Conservation (phyloP, 495 filamentous ascomycete species). For the Penicillium paxilli region DNA sequence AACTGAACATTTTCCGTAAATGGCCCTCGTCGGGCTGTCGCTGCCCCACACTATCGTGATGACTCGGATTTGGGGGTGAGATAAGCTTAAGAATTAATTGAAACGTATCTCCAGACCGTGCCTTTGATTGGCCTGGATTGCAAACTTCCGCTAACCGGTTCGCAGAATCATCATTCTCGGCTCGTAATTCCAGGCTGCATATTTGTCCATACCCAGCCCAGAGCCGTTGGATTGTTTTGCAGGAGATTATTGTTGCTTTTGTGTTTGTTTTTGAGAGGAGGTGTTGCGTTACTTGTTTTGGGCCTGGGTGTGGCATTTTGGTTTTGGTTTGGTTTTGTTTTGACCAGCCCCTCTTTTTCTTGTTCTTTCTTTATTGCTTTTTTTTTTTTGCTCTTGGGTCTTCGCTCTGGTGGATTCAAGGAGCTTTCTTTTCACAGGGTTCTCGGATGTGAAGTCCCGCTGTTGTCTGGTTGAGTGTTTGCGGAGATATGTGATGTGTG, state of each 20-base stretch:
- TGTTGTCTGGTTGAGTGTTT: no score
- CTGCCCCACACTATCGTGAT: background rate
- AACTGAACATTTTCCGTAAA: conserved; percentile 40
- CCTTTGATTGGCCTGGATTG: no score
- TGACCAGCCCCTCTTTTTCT: no score
- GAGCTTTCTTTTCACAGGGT: no score
- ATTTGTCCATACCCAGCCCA: conserved; percentile 43
- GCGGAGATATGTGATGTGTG: no score
- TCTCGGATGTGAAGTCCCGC: no score
- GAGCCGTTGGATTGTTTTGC: conserved; percentile 34
- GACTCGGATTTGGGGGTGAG: conserved; percentile 33
- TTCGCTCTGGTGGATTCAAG: no score
- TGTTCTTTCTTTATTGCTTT: no score
- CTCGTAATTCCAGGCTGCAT: conserved; percentile 31
- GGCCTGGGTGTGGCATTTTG: no score
- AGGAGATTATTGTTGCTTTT: conserved; percentile 34
- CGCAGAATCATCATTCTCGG: conserved; percentile 26
- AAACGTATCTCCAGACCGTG: conserved; percentile 19
- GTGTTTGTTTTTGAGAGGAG: conserved; percentile 39
- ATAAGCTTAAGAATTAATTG: conserved; percentile 42
- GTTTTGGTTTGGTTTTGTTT: no score
- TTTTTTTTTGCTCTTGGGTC: no score
- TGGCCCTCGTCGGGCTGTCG: conserved; percentile 35
- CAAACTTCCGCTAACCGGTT: conserved; percentile 26
- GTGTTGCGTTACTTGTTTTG: no score